Percentiles rank a stretch among this genome's conserved stretches.
Evolutionary conservation across 805 yeast genomes (phyloP).

Genomic region (Scheffersomyces amazonensis): DNA sequence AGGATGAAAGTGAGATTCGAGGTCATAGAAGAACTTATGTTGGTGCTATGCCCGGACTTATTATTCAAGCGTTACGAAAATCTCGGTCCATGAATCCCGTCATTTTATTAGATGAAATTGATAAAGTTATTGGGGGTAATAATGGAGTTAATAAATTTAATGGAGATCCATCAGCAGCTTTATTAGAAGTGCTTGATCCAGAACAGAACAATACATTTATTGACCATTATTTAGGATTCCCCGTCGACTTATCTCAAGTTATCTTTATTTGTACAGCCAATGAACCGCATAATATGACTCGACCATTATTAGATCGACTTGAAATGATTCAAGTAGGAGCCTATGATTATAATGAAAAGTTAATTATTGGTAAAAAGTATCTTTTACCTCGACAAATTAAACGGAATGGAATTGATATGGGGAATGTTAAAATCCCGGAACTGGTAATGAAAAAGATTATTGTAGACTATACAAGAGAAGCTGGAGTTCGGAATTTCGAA

Average conservation of each 20-base stretch:
- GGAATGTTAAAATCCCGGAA: conserved; percentile 42
- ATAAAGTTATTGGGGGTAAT: conserved; percentile 63
- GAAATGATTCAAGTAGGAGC: conserved; percentile 79
- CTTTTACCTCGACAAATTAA: conserved; percentile 72
- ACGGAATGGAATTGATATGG: conserved; percentile 57
- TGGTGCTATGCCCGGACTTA: conserved; percentile 87
- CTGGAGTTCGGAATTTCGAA: conserved; percentile 83
- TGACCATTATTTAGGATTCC: conserved; percentile 85
- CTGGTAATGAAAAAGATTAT: conserved; percentile 62
- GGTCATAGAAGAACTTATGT: conserved; percentile 91
- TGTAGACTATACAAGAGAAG: conserved; percentile 72
- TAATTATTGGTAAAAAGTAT: conserved; percentile 64
- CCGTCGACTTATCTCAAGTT: conserved; percentile 78
- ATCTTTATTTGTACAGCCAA: conserved; percentile 86
- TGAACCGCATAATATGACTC: conserved; percentile 64
- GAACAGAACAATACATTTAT: conserved; percentile 76
- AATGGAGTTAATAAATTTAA: conserved; percentile 45
- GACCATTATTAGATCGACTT: conserved; percentile 80
- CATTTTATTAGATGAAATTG: conserved; percentile 80
- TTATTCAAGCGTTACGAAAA: conserved; percentile 73
- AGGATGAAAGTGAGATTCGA: conserved; percentile 84
- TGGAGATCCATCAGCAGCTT: conserved; percentile 90
- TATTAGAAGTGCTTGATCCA: conserved; percentile 85
- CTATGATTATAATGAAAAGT: conserved; percentile 75
- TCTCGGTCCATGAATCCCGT: conserved; percentile 81